Evolutionary conservation across 2,329 filamentous ascomycete species (phyloP).

Genomic region (Monosporascus sp.): DNA sequence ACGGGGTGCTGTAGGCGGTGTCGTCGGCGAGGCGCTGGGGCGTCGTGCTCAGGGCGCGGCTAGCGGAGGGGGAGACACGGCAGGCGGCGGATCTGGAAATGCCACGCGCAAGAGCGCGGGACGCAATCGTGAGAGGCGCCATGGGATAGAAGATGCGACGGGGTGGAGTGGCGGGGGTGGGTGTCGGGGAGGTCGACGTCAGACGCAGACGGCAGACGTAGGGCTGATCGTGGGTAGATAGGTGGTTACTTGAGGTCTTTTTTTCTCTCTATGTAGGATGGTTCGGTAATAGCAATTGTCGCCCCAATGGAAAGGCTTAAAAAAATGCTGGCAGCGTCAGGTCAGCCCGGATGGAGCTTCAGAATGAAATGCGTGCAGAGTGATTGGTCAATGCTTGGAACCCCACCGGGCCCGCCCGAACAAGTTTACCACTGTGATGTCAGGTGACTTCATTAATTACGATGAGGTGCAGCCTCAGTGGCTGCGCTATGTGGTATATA

Average conservation of each 20-base stretch:
- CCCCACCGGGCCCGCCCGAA: constrained; percentile 1
- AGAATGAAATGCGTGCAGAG: constrained; percentile 41
- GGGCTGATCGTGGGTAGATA: background rate
- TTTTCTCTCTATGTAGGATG: constrained; percentile 34
- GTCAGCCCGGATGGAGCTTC: constrained; percentile 35
- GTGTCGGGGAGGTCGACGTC: constrained; percentile 7
- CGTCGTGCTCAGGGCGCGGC: constrained; percentile 54
- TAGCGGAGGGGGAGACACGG: constrained; percentile 25
- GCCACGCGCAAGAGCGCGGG: constrained; percentile 64
- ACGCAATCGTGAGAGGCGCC: constrained; percentile 65
- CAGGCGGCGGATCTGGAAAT: constrained; percentile 36
- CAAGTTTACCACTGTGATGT: constrained; percentile 9
- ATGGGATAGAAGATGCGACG: constrained; percentile 37
- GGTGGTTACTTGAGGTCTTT: constrained; percentile 44
- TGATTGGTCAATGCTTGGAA: constrained; percentile 36
- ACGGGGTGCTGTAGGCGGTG: constrained; percentile 55
- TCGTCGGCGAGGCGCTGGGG: constrained; percentile 41
- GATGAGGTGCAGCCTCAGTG: no score
- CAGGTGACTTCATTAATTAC: background rate
- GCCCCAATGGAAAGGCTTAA: constrained; percentile 10
- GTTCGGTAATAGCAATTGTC: constrained; percentile 8
- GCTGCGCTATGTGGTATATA: background rate
- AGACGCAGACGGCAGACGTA: background rate
- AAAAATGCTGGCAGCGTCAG: constrained; percentile 22
- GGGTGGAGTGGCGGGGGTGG: constrained; percentile 19